Base-by-base conservation (phyloP, 169 alveolate species). In the Plasmodium knowlesi region DNA sequence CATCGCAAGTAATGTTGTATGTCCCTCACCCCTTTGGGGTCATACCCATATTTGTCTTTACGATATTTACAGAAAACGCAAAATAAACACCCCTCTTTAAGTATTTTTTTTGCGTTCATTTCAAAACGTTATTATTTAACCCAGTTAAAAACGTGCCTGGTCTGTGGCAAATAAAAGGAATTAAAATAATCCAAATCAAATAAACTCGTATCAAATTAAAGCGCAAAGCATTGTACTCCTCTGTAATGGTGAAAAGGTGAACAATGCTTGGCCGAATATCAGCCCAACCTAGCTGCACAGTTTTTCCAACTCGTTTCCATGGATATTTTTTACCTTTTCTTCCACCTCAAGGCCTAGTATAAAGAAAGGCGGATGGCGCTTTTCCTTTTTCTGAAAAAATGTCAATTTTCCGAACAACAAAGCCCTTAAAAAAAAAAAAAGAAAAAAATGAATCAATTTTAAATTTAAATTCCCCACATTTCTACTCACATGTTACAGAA, bases 21-120 rank as follows among this genome's bases (percentile, higher is more conserved):
- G 46, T 71, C 6, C 71, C 37, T 2, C 50, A 25, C 30, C 54
- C 19, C 54, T 8, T 83, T 41, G 72, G 61, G 92, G 53, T 28
- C 8, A 39, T 53, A 70, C 46, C 72, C 50, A 83, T 83, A 54
- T 83, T 83, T 41, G 72, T 53, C 37, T 83, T 83, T 83, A 41
- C 43, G 32, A 70, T 83, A 14, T 22, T 70, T 32, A 71, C 83
- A 30, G 80, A 32, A 82, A 82, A 82, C 22, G 50, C 43, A 83
- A 16, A 53, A 83, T 67, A 50, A 67, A 37, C 43, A 70, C 41
- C 34, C 32, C 73, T 67, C 92, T 83, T 70, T 39, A 83, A 83
- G 72, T 70, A 28, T 32, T 28, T 82, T 28, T 82, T 78, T 32
- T 79, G 30, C n/a, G 76, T 67, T 67, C 76, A 22, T 12, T 67